Conservation (phyloP, 2,329 filamentous ascomycete species). For the Xylariaceae sp. region DNA sequence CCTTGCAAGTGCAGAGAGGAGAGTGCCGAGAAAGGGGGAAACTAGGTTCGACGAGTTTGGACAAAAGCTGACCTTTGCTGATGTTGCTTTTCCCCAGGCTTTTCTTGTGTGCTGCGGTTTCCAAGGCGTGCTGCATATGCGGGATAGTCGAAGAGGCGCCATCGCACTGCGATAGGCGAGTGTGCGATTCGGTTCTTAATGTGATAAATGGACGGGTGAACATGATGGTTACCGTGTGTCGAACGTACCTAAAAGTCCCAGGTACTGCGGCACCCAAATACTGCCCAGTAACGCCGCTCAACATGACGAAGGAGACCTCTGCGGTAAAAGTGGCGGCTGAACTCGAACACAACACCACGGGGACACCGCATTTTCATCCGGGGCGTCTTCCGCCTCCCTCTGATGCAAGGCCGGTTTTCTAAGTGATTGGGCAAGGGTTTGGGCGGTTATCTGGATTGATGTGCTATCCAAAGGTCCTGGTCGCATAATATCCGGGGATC, state of each 20-base stretch:
- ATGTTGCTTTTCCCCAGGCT: constrained; percentile 43
- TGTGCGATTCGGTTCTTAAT: constrained; percentile 2
- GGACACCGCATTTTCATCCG: neutral
- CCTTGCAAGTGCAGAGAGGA: no score
- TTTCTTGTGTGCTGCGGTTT: constrained; percentile 91
- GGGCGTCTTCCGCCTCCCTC: neutral
- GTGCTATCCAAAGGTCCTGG: no score
- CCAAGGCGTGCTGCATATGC: constrained; percentile 80
- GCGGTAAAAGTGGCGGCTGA: neutral
- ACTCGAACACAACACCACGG: neutral
- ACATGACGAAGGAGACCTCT: no score
- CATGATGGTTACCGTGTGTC: no score
- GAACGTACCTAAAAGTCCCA: no score
- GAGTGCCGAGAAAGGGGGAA: no score
- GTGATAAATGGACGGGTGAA: no score
- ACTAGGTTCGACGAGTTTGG: no score
- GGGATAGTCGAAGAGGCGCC: constrained; percentile 75
- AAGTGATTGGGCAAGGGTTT: constrained; percentile 2
- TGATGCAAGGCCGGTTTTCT: constrained; percentile 1
- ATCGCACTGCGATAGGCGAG: constrained; percentile 58
- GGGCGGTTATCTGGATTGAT: constrained; percentile 2
- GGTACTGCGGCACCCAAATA: no score
- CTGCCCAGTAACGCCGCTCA: no score
- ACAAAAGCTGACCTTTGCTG: neutral
- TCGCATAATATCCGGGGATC: no score